phyloP scores from a whole-genome alignment of 176 grass and related monocot species.

The Echinochloa phyllopogon region DNA sequence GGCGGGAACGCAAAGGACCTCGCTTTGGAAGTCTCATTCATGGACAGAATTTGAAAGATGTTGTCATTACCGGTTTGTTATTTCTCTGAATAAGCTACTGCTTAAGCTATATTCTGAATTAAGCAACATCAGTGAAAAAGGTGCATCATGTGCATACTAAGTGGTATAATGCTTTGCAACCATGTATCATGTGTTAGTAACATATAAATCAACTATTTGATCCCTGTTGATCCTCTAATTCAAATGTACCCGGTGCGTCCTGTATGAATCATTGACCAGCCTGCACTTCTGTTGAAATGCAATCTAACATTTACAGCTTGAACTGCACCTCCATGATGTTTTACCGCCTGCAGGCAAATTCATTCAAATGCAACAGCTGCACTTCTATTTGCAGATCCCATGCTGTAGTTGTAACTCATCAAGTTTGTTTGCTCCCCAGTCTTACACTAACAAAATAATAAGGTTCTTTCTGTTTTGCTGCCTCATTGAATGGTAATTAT shows the following conservation, averaged over 20 bases:
- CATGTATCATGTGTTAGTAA: neutral
- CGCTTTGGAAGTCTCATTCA: slow-evolving; percentile 93
- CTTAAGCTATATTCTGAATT: slow-evolving; percentile 7
- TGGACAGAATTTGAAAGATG: slow-evolving; percentile 90
- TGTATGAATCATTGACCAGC: neutral
- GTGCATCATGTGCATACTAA: slow-evolving; percentile 10
- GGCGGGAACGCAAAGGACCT: slow-evolving; percentile 85
- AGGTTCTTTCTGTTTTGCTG: neutral
- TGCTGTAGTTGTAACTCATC: slow-evolving; percentile 10
- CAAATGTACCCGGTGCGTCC: slow-evolving; percentile 4
- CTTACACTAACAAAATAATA: slow-evolving; percentile 1
- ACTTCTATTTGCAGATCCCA: neutral
- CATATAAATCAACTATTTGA: slow-evolving; percentile 24
- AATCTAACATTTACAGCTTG: neutral
- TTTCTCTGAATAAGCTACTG: slow-evolving; percentile 28
- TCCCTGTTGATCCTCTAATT: neutral
- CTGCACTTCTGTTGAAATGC: neutral
- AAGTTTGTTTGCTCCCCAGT: slow-evolving; percentile 15
- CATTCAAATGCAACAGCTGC: neutral
- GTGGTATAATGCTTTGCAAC: slow-evolving; percentile 14
- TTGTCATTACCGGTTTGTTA: slow-evolving; percentile 80
- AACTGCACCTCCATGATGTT: neutral
- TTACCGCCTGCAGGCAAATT: neutral
- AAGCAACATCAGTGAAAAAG: slow-evolving; percentile 28
- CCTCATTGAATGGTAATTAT: slow-evolving; percentile 32